Base-by-base conservation (phyloP, 495 filamentous ascomycete genomes). In the Filosporella fistucella region DNA sequence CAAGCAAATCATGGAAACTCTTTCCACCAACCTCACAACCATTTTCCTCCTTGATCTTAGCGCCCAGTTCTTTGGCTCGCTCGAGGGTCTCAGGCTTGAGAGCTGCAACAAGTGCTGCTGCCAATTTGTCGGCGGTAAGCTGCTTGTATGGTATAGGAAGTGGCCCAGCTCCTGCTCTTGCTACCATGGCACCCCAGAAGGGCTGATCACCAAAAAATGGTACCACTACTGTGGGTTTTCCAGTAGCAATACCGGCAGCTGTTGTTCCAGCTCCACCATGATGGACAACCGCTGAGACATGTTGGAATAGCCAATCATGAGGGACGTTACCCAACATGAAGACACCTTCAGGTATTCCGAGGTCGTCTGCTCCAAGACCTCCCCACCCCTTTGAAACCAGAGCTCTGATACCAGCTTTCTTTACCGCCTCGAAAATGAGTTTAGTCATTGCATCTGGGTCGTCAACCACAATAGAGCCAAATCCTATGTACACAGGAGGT, bases 131-230 rank as follows among this genome's bases (percentile, higher is more conserved):
- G 0, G 75, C 69, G 0, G 76, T 88, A 18, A 94, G 67, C 18
- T 77, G 69, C 54, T 82, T 85, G 61, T 81, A 75, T 0, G 85
- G 82, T 47, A 90, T 85, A 0, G 88, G 86, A 0, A 62, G 53
- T 0, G 86, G 86, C 3, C 88, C 88, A 1, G 86, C 88, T 4
- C 84, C 83, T 14, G 85, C 80, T 35, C 64, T 69, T 2, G 81
- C 80, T 17, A 91, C 77, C 74, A 91, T 86, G 1, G 75, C 67
- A 14, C 87, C 88, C 88, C 88, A 91, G 51, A 90, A 91, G 1
- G 84, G 82, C 58, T 91, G 86, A 46, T 91, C 88, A 4, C 88
- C 88, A 55, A 93, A 91, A 66, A 93, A 93, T 0, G 88, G 88
- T 8, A 93, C 78, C 20, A 93, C 73, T 1, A 87, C 73, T 0